phyloP scores from a whole-genome alignment of 768 basidiomycete genomes.

The Suillus spraguei region DNA sequence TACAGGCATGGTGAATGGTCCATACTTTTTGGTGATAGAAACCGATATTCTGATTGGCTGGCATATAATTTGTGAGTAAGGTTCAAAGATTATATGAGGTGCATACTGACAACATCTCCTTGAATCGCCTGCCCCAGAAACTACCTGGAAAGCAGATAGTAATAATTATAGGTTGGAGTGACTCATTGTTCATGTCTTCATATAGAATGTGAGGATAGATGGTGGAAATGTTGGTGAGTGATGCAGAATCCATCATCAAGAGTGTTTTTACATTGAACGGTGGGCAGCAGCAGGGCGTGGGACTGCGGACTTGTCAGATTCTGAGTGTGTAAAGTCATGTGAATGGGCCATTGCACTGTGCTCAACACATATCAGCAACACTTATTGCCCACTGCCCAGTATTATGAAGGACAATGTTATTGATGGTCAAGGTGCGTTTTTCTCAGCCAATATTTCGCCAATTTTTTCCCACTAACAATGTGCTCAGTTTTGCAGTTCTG shows the following conservation, averaged over 20 bases:
- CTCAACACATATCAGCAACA: no score
- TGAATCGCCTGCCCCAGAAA: constrained; percentile 6
- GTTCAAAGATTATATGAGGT: neutral
- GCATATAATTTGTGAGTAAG: constrained; percentile 4
- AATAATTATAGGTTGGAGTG: constrained; percentile 7
- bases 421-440: neutral
- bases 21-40: neutral
- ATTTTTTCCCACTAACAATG: neutral
- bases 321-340: neutral
- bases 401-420: neutral
- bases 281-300: neutral
- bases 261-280: neutral
- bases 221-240: constrained; percentile 9
- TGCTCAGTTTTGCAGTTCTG: neutral
- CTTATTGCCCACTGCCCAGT: neutral
- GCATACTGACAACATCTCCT: no score
- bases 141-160: constrained; percentile 12
- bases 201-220: constrained; percentile 2
- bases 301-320: neutral
- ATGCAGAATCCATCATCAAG: neutral
- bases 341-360: neutral
- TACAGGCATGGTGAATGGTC: constrained; percentile 8
- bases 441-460: neutral
- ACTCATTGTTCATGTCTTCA: neutral
- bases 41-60: constrained; percentile 12